Evolutionary conservation across 345 rosid genomes (phyloP), one percentile per base, ranked within the genome.

Genomic region (Anastatica hierochuntica): DNA sequence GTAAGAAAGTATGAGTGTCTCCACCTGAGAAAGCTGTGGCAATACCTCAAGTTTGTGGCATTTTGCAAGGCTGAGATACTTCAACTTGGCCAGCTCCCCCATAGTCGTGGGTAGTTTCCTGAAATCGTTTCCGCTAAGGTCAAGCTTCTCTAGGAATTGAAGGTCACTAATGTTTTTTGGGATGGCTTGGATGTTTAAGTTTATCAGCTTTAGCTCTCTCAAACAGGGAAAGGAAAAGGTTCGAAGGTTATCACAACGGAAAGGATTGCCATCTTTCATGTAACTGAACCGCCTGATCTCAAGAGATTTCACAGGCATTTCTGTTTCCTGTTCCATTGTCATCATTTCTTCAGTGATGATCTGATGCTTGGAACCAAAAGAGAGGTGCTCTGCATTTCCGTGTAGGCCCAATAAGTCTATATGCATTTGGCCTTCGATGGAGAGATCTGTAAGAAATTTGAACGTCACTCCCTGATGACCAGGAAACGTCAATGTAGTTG

Each of bases 81-180:
- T 21, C 24, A 21, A 21, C 24, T 21, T 21, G 24, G 24, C 0
- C 2, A 51, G 12, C 1, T 8, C 1, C 9, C 18, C 31, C n/a
- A 35, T 35, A 7, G 4, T 2, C 12, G 0, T 8, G 1, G 31
- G 43, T 51, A 51, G 30, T 34, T 1, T 0, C 8, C 0, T 1
- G 43, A 35, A 35, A 35, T 51, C 43, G 1, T 51, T 51, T 51
- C 56, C 56, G 5, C 2, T 5, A 6, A 53, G 47, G 59, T 53
- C 59, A 7, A 53, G 12, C 26, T 3, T 53, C 59, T 53, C 24
- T 16, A 53, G 23, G 36, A 2, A 1, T 7, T 0, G 14, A 46
- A 39, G 10, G 1, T 7, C 0, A 10, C 2, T 0, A 2, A 39
- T 37, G 37, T 15, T 6, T 0, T 3, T 11, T 14, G 43, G 14